A percentile compares a stretch with the other conserved stretches of the same genome.
These are phyloP conservation scores for Prinsepia uniflora DNA, from an alignment of 306 rosid species.

Conservation along the genomic window DNA sequence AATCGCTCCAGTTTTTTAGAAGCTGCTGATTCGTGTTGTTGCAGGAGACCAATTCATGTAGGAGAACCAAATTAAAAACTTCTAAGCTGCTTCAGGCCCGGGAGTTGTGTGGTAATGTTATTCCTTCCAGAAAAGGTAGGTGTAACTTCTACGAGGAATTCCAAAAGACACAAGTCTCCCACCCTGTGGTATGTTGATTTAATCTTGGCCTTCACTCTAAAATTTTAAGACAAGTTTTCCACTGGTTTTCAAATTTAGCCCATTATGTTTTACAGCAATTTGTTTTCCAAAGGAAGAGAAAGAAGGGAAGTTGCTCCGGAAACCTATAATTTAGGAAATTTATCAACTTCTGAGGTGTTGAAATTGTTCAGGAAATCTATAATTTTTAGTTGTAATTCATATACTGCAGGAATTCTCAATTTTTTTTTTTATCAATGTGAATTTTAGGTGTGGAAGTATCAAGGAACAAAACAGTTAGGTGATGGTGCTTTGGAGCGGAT, in stretches of 20 bases:
- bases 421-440: not conserved
- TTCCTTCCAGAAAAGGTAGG: slow-evolving; percentile 42
- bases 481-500: slow-evolving; percentile 66
- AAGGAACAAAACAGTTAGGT: slow-evolving; percentile 40
- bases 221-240: not conserved
- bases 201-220: not conserved
- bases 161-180: slow-evolving; percentile 54
- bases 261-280: not conserved
- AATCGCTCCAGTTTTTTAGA: not conserved
- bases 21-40: slow-evolving; percentile 15
- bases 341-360: too few relatives aligned
- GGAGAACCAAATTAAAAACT: slow-evolving; percentile 35
- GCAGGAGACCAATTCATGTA: slow-evolving; percentile 36
- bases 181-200: slow-evolving; percentile 55
- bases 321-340: too few relatives aligned
- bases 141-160: slow-evolving; percentile 61
- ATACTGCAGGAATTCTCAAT: not conserved
- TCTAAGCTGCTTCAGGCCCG: slow-evolving; percentile 64
- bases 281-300: not conserved
- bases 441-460: slow-evolving; percentile 77
- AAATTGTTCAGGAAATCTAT: not conserved
- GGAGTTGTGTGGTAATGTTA: slow-evolving; percentile 65
- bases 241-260: not conserved
- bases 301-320: too few relatives aligned
- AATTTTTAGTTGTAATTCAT: not conserved